phyloP scores from a whole-genome alignment of 768 basidiomycete genomes.

The Amanita exitialis region DNA sequence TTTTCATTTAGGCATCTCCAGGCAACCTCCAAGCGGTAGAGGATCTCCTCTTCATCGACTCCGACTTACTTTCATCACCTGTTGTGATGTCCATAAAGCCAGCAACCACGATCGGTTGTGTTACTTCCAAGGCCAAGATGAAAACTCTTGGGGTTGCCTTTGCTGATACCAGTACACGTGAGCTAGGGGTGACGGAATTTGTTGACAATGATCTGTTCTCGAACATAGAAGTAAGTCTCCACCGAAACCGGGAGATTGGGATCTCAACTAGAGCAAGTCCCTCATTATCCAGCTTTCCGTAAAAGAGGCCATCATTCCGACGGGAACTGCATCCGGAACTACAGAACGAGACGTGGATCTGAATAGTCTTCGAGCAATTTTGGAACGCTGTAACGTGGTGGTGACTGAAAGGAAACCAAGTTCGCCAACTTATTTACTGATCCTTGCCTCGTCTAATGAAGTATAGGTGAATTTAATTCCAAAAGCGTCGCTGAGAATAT shows the following conservation, averaged over 20 bases:
- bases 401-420: conserved; percentile 85
- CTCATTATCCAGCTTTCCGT: conserved; percentile 92
- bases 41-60: conserved; percentile 75
- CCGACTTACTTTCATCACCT: conserved; percentile 74
- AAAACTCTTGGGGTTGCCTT: conserved; percentile 83
- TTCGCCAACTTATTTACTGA: conserved; percentile 21
- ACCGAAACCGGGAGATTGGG: not conserved
- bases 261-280: conserved; percentile 42
- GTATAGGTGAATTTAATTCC: conserved; percentile 71
- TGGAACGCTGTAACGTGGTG: conserved; percentile 88
- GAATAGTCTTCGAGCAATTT: conserved; percentile 72
- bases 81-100: conserved; percentile 87
- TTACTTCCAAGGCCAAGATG: conserved; percentile 45
- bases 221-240: conserved; percentile 71
- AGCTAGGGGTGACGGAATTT: conserved; percentile 86
- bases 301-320: conserved; percentile 87
- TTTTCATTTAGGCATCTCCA: conserved; percentile 32
- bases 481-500: conserved; percentile 79
- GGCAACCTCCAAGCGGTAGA: conserved; percentile 70
- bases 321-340: conserved; percentile 58
- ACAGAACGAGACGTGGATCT: conserved; percentile 84
- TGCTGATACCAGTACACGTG: conserved; percentile 78
- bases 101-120: conserved; percentile 34
- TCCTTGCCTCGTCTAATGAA: not conserved
- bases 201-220: conserved; percentile 93